Evolutionary conservation across 192 early-diverging fungal species (phyloP).

Genomic region (Coemansia sp.): DNA sequence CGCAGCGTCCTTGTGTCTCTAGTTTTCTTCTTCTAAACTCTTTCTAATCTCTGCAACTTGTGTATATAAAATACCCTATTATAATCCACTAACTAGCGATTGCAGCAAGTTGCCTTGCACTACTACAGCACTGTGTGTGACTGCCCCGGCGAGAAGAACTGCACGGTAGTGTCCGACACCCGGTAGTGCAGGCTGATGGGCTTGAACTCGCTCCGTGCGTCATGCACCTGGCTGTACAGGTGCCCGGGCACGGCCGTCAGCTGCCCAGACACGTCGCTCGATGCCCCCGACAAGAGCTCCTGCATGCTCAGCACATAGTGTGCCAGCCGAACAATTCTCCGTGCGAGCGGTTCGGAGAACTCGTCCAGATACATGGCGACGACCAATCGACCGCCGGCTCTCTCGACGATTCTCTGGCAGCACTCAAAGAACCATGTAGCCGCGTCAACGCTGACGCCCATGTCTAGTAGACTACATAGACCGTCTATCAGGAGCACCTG

Average conservation of each 20-base stretch:
- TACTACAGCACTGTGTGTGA: constrained; percentile 38
- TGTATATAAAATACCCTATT: constrained; percentile 2
- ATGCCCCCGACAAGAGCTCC: constrained; percentile 25
- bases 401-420: constrained; percentile 27
- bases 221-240: constrained; percentile 25
- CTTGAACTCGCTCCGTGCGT: constrained; percentile 14
- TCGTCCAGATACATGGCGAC: constrained; percentile 31
- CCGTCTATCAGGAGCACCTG: constrained; percentile 22
- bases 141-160: constrained; percentile 46
- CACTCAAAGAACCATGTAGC: constrained; percentile 8
- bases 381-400: constrained; percentile 7
- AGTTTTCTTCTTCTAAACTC: neutral
- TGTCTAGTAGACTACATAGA: constrained; percentile 27
- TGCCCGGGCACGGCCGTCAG: constrained; percentile 37
- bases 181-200: constrained; percentile 26
- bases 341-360: constrained; percentile 13
- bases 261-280: constrained; percentile 38
- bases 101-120: too few species aligned
- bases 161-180: constrained; percentile 32
- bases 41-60: neutral
- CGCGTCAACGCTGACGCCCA: constrained; percentile 1
- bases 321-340: constrained; percentile 11
- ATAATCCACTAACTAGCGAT: too few species aligned
- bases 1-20: neutral
- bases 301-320: too few species aligned